A percentile compares a stretch with the other conserved stretches of the same genome.
phyloP scores from a whole-genome alignment of 2,329 filamentous ascomycete species.

The Paecilomyces variotii region DNA sequence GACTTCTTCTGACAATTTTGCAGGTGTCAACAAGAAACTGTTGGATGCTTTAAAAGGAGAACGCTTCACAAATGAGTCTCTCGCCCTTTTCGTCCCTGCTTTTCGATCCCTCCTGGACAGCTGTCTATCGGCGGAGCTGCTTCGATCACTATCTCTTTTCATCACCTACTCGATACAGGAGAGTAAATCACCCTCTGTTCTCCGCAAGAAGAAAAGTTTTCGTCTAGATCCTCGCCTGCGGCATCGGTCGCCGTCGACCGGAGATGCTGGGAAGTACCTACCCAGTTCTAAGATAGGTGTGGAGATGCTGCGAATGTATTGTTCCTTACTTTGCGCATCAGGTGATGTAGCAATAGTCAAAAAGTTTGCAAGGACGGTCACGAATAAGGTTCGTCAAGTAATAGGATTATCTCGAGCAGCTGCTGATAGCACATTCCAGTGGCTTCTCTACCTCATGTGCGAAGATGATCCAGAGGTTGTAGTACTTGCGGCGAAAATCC shows the following conservation, averaged over 20 bases:
- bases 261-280: slow-evolving; percentile 24
- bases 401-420: slow-evolving; percentile 5
- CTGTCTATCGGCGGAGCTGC: slow-evolving; percentile 74
- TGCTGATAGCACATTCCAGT: slow-evolving; percentile 43
- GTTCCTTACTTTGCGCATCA: slow-evolving; percentile 67
- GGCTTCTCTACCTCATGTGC: slow-evolving; percentile 83
- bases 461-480: slow-evolving; percentile 81
- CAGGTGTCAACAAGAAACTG: slow-evolving; percentile 81
- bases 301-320: slow-evolving; percentile 68
- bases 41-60: slow-evolving; percentile 87
- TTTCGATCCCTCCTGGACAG: slow-evolving; percentile 73
- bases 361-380: slow-evolving; percentile 89
- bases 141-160: slow-evolving; percentile 80
- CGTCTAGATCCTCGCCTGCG: slow-evolving; percentile 24
- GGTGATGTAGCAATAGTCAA: slow-evolving; percentile 61
- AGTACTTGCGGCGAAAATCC: slow-evolving; percentile 69
- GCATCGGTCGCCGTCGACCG: slow-evolving; percentile 26
- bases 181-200: slow-evolving; percentile 34
- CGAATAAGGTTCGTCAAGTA: slow-evolving; percentile 65
- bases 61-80: slow-evolving; percentile 60
- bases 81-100: slow-evolving; percentile 68
- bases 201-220: slow-evolving; percentile 40
- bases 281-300: slow-evolving; percentile 64
- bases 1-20: slow-evolving; percentile 9
- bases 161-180: slow-evolving; percentile 86